Evolutionary conservation across 108 stramenopile species (phyloP).

Genomic region (Skeletonema potamos): DNA sequence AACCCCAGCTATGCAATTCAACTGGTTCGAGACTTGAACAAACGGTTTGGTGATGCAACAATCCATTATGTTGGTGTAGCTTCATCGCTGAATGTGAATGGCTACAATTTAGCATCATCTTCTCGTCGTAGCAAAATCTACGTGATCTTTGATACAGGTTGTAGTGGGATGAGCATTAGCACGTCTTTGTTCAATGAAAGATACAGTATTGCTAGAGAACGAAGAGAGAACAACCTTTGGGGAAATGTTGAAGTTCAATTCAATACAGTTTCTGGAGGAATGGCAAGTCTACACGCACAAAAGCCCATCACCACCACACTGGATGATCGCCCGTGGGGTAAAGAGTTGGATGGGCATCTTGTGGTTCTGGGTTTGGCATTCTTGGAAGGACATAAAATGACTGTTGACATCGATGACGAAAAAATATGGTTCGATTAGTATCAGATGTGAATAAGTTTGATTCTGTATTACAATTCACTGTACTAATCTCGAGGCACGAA

Average conservation of each 20-base stretch:
- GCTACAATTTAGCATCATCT: slow-evolving; percentile 26
- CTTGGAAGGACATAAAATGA: slow-evolving; percentile 24
- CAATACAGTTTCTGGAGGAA: slow-evolving; percentile 12
- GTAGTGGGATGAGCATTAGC: slow-evolving; percentile 38
- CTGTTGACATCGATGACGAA: slow-evolving; percentile 24
- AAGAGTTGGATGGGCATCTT: slow-evolving; percentile 24
- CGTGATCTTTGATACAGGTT: slow-evolving; percentile 49
- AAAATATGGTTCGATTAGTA: slow-evolving; percentile 13
- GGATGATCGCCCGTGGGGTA: slow-evolving; percentile 37
- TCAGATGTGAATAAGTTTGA: neutral
- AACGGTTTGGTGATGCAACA: slow-evolving; percentile 62
- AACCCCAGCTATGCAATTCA: slow-evolving; percentile 40
- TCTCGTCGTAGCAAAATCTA: slow-evolving; percentile 20
- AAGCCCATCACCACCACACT: slow-evolving; percentile 37
- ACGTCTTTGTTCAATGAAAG: slow-evolving; percentile 31
- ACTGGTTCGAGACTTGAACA: slow-evolving; percentile 45
- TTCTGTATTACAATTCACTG: neutral
- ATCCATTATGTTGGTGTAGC: slow-evolving; percentile 62
- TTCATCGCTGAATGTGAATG: slow-evolving; percentile 49
- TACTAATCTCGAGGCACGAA: slow-evolving; percentile 12
- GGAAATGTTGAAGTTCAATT: slow-evolving; percentile 26
- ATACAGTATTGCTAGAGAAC: slow-evolving; percentile 24
- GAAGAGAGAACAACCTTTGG: slow-evolving; percentile 31
- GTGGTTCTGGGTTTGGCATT: slow-evolving; percentile 37
- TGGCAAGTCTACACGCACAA: slow-evolving; percentile 17